phyloP scores from a whole-genome alignment of 2,329 filamentous ascomycete species.

The Orbilia quercus region DNA sequence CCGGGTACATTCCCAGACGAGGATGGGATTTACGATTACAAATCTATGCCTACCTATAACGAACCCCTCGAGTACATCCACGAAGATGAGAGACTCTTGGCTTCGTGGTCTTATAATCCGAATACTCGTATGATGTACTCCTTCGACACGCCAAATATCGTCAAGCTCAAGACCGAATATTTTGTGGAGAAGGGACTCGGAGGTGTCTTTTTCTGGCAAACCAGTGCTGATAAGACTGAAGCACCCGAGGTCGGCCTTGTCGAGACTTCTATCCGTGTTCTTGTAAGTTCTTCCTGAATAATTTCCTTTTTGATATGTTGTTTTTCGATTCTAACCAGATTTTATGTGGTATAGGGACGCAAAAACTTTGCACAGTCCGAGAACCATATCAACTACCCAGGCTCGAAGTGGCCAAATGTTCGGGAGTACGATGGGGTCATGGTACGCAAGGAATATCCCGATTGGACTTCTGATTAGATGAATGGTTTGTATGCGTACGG shows the following conservation, averaged over 20 bases:
- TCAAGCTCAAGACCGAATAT: constrained; percentile 76
- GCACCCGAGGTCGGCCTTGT: constrained; percentile 5
- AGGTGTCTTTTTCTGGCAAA: constrained; percentile 98
- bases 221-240: constrained; percentile 75
- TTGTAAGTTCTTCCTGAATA: constrained; percentile 21
- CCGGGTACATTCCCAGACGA: constrained; percentile 73
- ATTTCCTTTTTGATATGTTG: not conserved
- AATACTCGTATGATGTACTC: constrained; percentile 75
- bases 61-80: constrained; percentile 71
- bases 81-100: constrained; percentile 73
- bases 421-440: constrained; percentile 8
- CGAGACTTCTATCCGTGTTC: constrained; percentile 11
- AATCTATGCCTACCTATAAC: constrained; percentile 80
- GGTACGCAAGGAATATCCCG: not conserved
- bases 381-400: constrained; percentile 14
- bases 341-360: constrained; percentile 10
- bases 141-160: constrained; percentile 79
- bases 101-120: constrained; percentile 81
- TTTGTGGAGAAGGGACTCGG: constrained; percentile 76
- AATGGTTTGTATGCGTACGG: not conserved
- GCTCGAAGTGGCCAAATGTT: constrained; percentile 30
- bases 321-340: constrained; percentile 5
- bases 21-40: constrained; percentile 86
- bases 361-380: constrained; percentile 1
- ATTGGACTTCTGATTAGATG: not conserved